phyloP scores from a whole-genome alignment of 1,139 yeast genomes.

The Magnusiomyces paraingens region DNA sequence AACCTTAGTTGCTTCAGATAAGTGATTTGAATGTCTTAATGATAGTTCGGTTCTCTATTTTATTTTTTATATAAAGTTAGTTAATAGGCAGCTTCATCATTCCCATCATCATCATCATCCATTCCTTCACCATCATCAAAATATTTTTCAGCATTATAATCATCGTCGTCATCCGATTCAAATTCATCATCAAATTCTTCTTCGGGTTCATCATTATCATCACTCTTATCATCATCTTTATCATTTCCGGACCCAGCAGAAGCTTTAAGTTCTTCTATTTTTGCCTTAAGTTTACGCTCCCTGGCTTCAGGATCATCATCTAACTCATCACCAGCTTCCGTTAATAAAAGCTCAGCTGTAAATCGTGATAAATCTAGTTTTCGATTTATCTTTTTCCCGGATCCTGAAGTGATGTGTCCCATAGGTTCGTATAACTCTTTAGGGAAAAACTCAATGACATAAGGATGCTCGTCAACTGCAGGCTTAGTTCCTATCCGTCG shows the following conservation, averaged over 20 bases:
- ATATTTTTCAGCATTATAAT: constrained; percentile 55
- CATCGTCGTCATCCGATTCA: constrained; percentile 71
- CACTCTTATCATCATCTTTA: constrained; percentile 45
- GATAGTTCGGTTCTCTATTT: no score
- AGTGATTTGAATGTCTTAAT: no score
- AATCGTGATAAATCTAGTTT: constrained; percentile 27
- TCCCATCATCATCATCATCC: constrained; percentile 41
- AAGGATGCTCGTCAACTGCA: constrained; percentile 80
- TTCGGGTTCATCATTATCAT: constrained; percentile 59
- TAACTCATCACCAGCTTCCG: constrained; percentile 42
- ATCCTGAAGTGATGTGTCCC: constrained; percentile 49
- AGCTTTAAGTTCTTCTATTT: constrained; percentile 18
- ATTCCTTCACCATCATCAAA: constrained; percentile 42
- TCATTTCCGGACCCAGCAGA: constrained; percentile 36
- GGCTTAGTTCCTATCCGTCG: constrained; percentile 55
- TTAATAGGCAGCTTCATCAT: constrained; percentile 63
- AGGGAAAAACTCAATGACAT: constrained; percentile 55
- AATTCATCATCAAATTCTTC: constrained; percentile 77
- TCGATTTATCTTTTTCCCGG: constrained; percentile 38
- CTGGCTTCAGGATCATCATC: constrained; percentile 39
- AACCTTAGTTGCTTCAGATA: no score
- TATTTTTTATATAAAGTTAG: not conserved
- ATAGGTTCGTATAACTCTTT: constrained; percentile 67
- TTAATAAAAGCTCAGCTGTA: constrained; percentile 28
- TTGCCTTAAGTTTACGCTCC: constrained; percentile 28